These are phyloP conservation scores for Plantago major DNA, from an alignment of 257 asterid species.

Conservation along the genomic window DNA sequence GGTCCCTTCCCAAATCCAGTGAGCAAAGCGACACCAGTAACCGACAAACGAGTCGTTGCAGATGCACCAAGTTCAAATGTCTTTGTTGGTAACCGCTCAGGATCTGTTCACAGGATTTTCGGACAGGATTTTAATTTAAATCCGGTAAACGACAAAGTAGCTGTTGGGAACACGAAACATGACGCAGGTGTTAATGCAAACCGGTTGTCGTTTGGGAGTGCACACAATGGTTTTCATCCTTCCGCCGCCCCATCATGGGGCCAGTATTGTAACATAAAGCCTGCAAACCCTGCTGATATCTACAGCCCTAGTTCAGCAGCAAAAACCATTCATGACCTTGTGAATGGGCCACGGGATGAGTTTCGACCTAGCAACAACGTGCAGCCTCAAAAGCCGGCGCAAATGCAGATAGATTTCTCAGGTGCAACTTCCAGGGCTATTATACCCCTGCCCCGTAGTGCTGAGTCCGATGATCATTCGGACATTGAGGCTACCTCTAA, in stretches of 20 bases:
- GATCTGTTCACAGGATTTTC: slow-evolving; percentile 43
- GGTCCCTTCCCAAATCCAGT: slow-evolving; percentile 7
- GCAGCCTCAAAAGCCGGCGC: slow-evolving; percentile 51
- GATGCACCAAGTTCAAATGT: slow-evolving; percentile 13
- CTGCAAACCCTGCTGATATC: slow-evolving; percentile 30
- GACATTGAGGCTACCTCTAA: slow-evolving; percentile 56
- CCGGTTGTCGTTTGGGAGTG: slow-evolving; percentile 30
- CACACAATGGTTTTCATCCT: slow-evolving; percentile 39
- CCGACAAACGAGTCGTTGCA: slow-evolving; percentile 28
- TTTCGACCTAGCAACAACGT: slow-evolving; percentile 25
- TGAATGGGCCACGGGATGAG: slow-evolving; percentile 49
- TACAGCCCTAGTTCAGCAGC: slow-evolving; percentile 28
- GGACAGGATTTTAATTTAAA: slow-evolving; percentile 49
- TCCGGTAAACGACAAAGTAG: slow-evolving; percentile 32
- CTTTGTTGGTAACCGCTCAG: slow-evolving; percentile 24
- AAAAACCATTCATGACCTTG: slow-evolving; percentile 28
- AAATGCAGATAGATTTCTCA: slow-evolving; percentile 64
- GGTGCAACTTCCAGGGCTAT: slow-evolving; percentile 51
- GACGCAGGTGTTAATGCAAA: slow-evolving; percentile 29
- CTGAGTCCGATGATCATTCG: slow-evolving; percentile 53
- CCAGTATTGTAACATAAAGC: slow-evolving; percentile 38
- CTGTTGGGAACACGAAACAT: slow-evolving; percentile 37
- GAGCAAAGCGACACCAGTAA: slow-evolving; percentile 8
- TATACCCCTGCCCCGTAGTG: slow-evolving; percentile 28
- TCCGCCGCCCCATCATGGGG: slow-evolving; percentile 30